These are phyloP conservation scores for Daldinia concentrica DNA, from an alignment of 495 filamentous ascomycete species.

Conservation along the genomic window DNA sequence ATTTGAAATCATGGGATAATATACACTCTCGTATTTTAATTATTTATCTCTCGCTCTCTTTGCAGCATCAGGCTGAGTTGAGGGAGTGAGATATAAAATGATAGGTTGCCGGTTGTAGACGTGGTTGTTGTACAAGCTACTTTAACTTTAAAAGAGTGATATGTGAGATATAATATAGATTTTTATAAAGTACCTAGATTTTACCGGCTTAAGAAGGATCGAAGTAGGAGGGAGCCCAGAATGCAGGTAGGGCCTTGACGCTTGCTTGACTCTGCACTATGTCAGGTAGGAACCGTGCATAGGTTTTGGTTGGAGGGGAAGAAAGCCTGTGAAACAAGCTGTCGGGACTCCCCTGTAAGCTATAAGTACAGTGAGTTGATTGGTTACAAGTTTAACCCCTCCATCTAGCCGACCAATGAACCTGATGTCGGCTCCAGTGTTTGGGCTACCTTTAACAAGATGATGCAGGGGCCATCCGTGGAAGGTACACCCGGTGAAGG, in stretches of 20 bases:
- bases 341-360: slow-evolving; percentile 31
- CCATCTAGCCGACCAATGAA: slow-evolving; percentile 26
- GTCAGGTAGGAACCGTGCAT: not conserved
- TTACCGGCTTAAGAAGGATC: slow-evolving; percentile 24
- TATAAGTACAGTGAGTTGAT: slow-evolving; percentile 7
- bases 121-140: not conserved
- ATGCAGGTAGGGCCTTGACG: slow-evolving; percentile 13
- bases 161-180: not conserved
- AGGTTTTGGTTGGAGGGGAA: slow-evolving; percentile 2
- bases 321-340: slow-evolving; percentile 3
- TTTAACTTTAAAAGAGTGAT: no score
- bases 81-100: slow-evolving; percentile 28
- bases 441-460: slow-evolving; percentile 11
- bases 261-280: slow-evolving; percentile 5
- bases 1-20: slow-evolving; percentile 31
- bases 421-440: slow-evolving; percentile 37
- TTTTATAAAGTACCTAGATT: slow-evolving; percentile 4
- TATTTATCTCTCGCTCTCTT: slow-evolving; percentile 20
- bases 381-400: slow-evolving; percentile 5
- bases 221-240: slow-evolving; percentile 1
- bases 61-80: slow-evolving; percentile 29
- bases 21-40: slow-evolving; percentile 20
- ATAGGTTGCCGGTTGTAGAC: slow-evolving; percentile 14
- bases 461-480: slow-evolving; percentile 24
- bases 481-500: slow-evolving; percentile 28